Evolutionary conservation across 208 protist genomes (phyloP).

Genomic region (Trypanosoma lewisi): DNA sequence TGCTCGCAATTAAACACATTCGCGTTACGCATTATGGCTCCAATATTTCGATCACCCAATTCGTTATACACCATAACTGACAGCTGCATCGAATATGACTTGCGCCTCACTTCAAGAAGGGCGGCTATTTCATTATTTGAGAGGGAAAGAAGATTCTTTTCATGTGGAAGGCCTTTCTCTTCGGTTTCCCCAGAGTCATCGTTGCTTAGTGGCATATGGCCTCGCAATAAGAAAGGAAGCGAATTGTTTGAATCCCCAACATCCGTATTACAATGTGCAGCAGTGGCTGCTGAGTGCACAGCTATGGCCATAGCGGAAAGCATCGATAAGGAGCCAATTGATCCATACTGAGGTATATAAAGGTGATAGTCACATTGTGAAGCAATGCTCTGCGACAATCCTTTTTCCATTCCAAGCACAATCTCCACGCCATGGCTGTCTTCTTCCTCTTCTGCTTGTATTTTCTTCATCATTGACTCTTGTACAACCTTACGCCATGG

Average conservation of each 20-base stretch:
- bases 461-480: neutral
- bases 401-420: slow-evolving; percentile 87
- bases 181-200: neutral
- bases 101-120: slow-evolving; percentile 31
- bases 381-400: slow-evolving; percentile 38
- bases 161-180: slow-evolving; percentile 37
- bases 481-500: slow-evolving; percentile 19
- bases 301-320: slow-evolving; percentile 74
- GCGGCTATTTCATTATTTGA: slow-evolving; percentile 44
- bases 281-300: slow-evolving; percentile 31
- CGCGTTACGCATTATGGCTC: slow-evolving; percentile 77
- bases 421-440: slow-evolving; percentile 38
- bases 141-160: slow-evolving; percentile 39
- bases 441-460: neutral
- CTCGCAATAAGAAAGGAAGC: slow-evolving; percentile 3
- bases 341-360: slow-evolving; percentile 87
- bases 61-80: slow-evolving; percentile 75
- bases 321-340: slow-evolving; percentile 84
- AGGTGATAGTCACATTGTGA: slow-evolving; percentile 48
- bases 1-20: slow-evolving; percentile 80
- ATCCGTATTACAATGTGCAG: neutral
- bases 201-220: slow-evolving; percentile 68
- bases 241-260: neutral
- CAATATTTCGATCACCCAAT: slow-evolving; percentile 80
- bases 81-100: slow-evolving; percentile 49